Evolutionary conservation across 208 protist species (phyloP).

Genomic region (Wallacemonas sp.): DNA sequence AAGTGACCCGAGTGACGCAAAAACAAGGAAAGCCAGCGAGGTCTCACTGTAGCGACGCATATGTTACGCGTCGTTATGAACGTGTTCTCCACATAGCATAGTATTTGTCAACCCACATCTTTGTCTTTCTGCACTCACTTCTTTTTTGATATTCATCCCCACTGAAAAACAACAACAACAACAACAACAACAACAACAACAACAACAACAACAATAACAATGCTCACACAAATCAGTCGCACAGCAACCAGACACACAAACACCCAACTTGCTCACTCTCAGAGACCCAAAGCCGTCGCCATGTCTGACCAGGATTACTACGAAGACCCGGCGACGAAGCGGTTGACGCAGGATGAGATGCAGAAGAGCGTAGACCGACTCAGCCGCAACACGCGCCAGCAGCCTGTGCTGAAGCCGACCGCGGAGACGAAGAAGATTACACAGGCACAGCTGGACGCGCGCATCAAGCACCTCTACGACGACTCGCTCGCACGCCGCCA

Average conservation of each 20-base stretch:
- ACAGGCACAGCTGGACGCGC: conserved; percentile 49
- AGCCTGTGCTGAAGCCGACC: conserved; percentile 52
- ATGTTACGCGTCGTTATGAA: too few species aligned
- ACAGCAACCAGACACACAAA: too few species aligned
- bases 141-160: not conserved
- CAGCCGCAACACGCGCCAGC: conserved; percentile 24
- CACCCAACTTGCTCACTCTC: too few species aligned
- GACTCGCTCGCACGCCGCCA: conserved; percentile 67
- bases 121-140: too few species aligned
- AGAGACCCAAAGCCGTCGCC: not conserved
- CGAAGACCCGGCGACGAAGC: conserved; percentile 15
- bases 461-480: conserved; percentile 83
- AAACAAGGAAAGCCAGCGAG: too few species aligned
- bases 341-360: conserved; percentile 64
- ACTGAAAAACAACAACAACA: conserved; percentile 3
- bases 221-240: not conserved
- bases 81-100: too few species aligned
- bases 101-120: too few species aligned
- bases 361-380: conserved; percentile 76
- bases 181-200: not conserved
- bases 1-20: too few species aligned
- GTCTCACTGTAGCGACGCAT: too few species aligned
- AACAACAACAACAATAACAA: not conserved
- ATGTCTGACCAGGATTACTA: conserved; percentile 14
- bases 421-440: conserved; percentile 43